Evolutionary conservation across 495 filamentous ascomycete species (phyloP).

Genomic region (Collariella sp.): DNA sequence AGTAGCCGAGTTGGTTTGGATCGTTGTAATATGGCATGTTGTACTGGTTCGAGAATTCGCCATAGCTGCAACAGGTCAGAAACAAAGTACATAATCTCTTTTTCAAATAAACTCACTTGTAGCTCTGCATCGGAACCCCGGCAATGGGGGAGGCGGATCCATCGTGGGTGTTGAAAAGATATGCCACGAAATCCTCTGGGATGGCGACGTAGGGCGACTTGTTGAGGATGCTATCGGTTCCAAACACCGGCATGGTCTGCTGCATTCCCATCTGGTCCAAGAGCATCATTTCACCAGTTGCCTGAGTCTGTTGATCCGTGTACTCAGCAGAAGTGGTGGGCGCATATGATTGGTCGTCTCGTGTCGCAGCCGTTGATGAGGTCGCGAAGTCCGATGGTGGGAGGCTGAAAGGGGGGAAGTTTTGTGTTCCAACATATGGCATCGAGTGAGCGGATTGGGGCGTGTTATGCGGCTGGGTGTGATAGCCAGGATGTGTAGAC

Average conservation of each 20-base stretch:
- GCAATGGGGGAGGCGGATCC: conserved; percentile 38
- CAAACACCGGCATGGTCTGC: conserved; percentile 75
- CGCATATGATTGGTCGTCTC: conserved; percentile 28
- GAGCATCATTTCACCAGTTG: conserved; percentile 44
- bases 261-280: conserved; percentile 59
- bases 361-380: conserved; percentile 22
- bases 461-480: conserved; percentile 36
- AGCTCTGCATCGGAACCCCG: conserved; percentile 40
- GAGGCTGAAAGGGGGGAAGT: conserved; percentile 47
- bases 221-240: conserved; percentile 62
- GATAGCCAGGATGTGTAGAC: conserved; percentile 41
- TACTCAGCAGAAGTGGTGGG: conserved; percentile 37
- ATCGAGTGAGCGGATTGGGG: conserved; percentile 34
- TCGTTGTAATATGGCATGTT: conserved; percentile 42
- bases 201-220: conserved; percentile 79
- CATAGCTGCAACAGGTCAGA: conserved; percentile 37
- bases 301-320: conserved; percentile 38
- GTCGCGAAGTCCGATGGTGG: conserved; percentile 46
- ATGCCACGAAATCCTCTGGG: conserved; percentile 86
- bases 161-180: conserved; percentile 67
- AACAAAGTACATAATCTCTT: neutral
- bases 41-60: conserved; percentile 43
- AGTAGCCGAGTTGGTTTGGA: conserved; percentile 42
- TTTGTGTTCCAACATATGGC: conserved; percentile 43
- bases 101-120: conserved; percentile 35